Conservation (phyloP, 768 basidiomycete genomes). For the Coprinopsis cinerea region DNA sequence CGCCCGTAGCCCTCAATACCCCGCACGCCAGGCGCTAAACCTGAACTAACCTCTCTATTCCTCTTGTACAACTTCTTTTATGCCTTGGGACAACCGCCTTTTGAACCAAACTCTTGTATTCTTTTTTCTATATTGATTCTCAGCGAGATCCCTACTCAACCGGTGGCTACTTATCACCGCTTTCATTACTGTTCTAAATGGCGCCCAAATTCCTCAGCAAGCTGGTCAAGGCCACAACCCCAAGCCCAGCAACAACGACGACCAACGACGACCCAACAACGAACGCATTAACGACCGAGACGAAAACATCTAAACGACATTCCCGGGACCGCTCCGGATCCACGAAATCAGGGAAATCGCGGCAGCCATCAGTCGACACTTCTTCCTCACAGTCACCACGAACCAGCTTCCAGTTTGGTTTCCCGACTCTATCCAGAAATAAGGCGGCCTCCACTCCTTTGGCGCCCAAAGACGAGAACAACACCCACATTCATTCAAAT, state of each 20-base stretch:
- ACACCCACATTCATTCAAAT: neutral
- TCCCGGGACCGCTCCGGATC: constrained; percentile 9
- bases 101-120: neutral
- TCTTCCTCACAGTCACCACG: constrained; percentile 4
- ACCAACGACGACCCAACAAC: constrained; percentile 20
- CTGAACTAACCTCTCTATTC: no score
- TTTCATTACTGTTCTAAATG: constrained; percentile 18
- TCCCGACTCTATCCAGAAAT: constrained; percentile 5
- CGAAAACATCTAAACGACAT: constrained; percentile 1
- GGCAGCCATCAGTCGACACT: constrained; percentile 5
- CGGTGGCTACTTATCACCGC: neutral
- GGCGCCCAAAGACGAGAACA: neutral
- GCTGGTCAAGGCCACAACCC: constrained; percentile 27
- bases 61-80: no score
- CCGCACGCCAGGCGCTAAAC: no score
- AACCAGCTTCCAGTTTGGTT: constrained; percentile 9
- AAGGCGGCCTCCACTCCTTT: constrained; percentile 7
- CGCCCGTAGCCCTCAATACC: no score
- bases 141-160: neutral
- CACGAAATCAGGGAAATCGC: constrained; percentile 5
- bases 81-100: no score
- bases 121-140: neutral
- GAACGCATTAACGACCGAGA: constrained; percentile 4
- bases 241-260: constrained; percentile 21
- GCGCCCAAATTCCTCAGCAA: constrained; percentile 34